Evolutionary conservation across 106 monocot genomes (phyloP).

Genomic region (Triglochin maritima): DNA sequence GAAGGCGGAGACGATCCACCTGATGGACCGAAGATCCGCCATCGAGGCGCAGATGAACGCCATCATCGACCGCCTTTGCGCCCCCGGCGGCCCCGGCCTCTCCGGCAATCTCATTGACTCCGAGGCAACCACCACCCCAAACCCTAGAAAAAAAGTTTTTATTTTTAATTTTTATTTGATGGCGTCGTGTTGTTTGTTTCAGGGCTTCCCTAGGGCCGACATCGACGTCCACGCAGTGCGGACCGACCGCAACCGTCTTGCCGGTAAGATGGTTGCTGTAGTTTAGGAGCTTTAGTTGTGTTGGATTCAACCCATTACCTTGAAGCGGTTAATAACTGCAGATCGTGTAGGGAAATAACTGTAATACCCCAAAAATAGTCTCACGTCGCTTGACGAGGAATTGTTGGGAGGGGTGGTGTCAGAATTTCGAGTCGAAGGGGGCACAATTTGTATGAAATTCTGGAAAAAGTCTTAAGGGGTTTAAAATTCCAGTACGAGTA

Average conservation of each 20-base stretch:
- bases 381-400: too few relatives aligned
- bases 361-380: too few relatives aligned
- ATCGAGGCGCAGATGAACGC: constrained; percentile 22
- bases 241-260: constrained; percentile 20
- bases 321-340: too few relatives aligned
- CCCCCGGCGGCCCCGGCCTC: constrained; percentile 44
- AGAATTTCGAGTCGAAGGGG: too few relatives aligned
- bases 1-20: constrained; percentile 14
- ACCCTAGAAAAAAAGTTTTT: not conserved
- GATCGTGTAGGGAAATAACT: too few relatives aligned
- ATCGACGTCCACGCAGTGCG: constrained; percentile 26
- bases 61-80: constrained; percentile 16
- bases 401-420: too few relatives aligned
- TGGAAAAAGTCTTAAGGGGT: too few relatives aligned
- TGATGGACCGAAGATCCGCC: constrained; percentile 20
- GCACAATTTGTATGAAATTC: too few relatives aligned
- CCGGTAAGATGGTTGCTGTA: constrained; percentile 10
- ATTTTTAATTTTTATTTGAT: too few relatives aligned
- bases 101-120: constrained; percentile 71
- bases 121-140: constrained; percentile 26
- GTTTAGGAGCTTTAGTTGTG: not conserved
- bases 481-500: too few relatives aligned
- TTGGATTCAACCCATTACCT: too few relatives aligned
- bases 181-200: not conserved
- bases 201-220: constrained; percentile 40